phyloP scores from a whole-genome alignment of 768 basidiomycete genomes.

The Tricholoma sp. region DNA sequence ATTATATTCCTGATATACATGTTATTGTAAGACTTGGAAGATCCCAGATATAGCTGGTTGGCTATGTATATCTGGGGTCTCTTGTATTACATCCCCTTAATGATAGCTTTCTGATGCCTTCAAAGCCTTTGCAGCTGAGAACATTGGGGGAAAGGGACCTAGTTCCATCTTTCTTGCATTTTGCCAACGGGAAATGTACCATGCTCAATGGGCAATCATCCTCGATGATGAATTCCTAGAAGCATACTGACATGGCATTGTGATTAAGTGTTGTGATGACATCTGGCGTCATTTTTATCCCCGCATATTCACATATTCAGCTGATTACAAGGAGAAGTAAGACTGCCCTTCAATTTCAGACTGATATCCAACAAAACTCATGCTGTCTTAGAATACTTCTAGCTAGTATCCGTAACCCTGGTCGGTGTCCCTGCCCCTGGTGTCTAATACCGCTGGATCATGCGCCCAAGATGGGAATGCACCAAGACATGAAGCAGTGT shows the following conservation, averaged over 20 bases:
- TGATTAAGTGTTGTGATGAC: too few species aligned
- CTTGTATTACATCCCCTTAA: too few species aligned
- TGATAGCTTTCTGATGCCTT: neutral
- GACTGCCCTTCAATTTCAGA: too few species aligned
- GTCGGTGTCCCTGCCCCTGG: neutral
- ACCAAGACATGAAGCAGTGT: conserved; percentile 12
- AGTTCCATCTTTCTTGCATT: conserved; percentile 2
- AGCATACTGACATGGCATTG: too few species aligned
- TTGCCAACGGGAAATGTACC: conserved; percentile 21
- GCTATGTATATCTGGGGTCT: too few species aligned
- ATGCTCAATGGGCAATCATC: conserved; percentile 16
- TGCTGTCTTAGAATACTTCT: neutral
- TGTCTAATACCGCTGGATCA: conserved; percentile 22
- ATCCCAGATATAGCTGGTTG: too few species aligned
- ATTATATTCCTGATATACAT: too few species aligned
- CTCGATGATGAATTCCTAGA: too few species aligned
- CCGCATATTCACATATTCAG: too few species aligned
- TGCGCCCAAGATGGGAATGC: conserved; percentile 18
- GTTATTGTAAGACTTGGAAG: too few species aligned
- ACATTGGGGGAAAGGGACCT: neutral
- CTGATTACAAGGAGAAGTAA: neutral
- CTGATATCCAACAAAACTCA: too few species aligned
- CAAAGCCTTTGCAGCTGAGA: neutral
- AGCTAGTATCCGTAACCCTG: conserved; percentile 27
- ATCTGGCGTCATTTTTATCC: too few species aligned